Conservation (phyloP, 176 grass and related monocot species). For the Cenchrus fungigraminus region DNA sequence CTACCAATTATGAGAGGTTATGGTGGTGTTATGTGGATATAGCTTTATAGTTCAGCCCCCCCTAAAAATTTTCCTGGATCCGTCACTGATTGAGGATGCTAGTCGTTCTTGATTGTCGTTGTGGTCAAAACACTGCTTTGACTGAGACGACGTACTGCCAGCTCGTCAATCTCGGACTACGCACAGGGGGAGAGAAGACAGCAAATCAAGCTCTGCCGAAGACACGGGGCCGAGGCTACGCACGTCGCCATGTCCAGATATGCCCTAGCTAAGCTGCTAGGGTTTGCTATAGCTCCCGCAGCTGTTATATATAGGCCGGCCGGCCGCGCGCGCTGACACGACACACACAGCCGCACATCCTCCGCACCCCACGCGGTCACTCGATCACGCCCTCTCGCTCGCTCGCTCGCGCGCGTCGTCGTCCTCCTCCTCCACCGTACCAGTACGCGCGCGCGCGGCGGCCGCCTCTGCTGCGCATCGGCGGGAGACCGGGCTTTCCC, state of each 20-base stretch:
- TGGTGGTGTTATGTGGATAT: too few relatives aligned
- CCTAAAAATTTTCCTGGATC: too few relatives aligned
- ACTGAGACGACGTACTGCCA: not conserved
- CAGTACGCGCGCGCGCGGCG: not conserved
- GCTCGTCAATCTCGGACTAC: not conserved
- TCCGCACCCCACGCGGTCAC: not conserved
- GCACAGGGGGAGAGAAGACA: not conserved
- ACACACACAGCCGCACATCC: not conserved
- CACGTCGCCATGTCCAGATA: slow-evolving; percentile 43
- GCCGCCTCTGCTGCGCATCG: not conserved
- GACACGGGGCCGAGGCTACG: slow-evolving; percentile 44
- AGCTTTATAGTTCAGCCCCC: too few relatives aligned
- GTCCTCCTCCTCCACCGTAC: not conserved
- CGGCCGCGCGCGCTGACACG: slow-evolving; percentile 17
- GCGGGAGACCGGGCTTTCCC: slow-evolving; percentile 48
- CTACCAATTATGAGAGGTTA: too few relatives aligned
- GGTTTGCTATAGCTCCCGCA: slow-evolving; percentile 29
- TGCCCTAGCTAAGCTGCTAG: not conserved
- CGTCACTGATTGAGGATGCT: too few relatives aligned
- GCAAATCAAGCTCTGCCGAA: not conserved
- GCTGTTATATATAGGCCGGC: slow-evolving; percentile 48
- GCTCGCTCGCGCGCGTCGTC: too few relatives aligned
- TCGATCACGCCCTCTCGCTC: too few relatives aligned
- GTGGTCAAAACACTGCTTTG: too few relatives aligned
- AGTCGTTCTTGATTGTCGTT: too few relatives aligned